phyloP scores from a whole-genome alignment of 257 asterid species.

The Solanum habrochaites region DNA sequence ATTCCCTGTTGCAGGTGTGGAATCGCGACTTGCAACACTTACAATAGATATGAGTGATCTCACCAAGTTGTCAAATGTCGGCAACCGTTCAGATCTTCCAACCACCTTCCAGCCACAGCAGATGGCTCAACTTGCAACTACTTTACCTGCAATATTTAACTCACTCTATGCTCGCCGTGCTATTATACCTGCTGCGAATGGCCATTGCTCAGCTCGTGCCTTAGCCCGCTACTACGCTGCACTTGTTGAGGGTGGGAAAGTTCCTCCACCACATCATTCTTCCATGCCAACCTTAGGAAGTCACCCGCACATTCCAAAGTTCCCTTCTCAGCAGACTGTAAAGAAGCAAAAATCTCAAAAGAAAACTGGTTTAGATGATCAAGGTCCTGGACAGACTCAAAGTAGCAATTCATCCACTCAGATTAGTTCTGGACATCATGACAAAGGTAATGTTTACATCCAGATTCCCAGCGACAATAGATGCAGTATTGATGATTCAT shows the following conservation, averaged over 20 bases:
- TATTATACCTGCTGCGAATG: conserved; percentile 81
- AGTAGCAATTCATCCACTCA: conserved; percentile 1
- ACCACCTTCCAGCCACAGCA: conserved; percentile 66
- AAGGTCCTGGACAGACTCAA: conserved; percentile 3
- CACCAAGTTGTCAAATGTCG: conserved; percentile 29
- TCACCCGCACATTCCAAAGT: conserved; percentile 71
- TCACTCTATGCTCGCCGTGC: conserved; percentile 76
- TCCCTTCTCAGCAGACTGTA: conserved; percentile 24
- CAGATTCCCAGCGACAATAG: conserved; percentile 30
- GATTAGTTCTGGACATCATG: neutral
- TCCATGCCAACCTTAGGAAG: conserved; percentile 63
- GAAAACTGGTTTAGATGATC: neutral
- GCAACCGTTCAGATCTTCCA: conserved; percentile 48
- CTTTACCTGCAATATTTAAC: conserved; percentile 68
- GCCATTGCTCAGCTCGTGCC: conserved; percentile 98
- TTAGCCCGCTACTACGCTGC: conserved; percentile 95
- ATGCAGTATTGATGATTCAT: neutral
- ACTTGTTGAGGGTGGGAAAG: conserved; percentile 52
- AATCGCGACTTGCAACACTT: conserved; percentile 88
- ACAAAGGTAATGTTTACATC: conserved; percentile 19
- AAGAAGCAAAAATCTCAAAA: conserved; percentile 27
- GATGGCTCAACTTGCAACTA: conserved; percentile 33
- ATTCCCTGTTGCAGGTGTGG: conserved; percentile 51
- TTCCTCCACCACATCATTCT: conserved; percentile 61
- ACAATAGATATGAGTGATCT: conserved; percentile 75